Conservation (phyloP, 441 rosid species). For the Monsonia emarginata region DNA sequence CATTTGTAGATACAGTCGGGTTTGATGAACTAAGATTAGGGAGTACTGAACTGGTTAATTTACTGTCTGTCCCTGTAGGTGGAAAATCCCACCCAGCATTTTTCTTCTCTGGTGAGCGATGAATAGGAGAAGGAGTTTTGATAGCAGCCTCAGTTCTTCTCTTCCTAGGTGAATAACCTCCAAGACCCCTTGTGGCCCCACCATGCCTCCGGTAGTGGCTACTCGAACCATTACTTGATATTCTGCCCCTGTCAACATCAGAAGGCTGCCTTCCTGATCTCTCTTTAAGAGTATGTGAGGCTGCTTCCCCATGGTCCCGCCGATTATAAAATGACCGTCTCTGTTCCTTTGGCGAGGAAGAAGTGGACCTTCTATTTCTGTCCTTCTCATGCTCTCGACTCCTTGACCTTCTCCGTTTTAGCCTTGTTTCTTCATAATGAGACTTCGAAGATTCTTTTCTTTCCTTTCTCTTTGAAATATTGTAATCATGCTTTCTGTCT, state of each 20-base stretch:
- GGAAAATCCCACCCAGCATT: conserved; percentile 70
- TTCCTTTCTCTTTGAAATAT: conserved; percentile 28
- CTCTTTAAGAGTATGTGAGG: conserved; percentile 32
- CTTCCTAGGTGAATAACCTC: conserved; percentile 89
- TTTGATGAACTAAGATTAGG: conserved; percentile 34
- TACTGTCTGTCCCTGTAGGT: conserved; percentile 30
- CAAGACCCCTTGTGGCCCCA: conserved; percentile 59
- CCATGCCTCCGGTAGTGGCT: conserved; percentile 42
- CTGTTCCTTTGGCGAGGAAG: conserved; percentile 40
- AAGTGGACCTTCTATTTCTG: conserved; percentile 40
- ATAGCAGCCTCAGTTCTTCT: conserved; percentile 51
- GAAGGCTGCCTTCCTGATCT: conserved; percentile 41
- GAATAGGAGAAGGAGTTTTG: conserved; percentile 64
- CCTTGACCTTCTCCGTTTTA: conserved; percentile 57
- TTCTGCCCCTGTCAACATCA: conserved; percentile 33
- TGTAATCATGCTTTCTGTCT: conserved; percentile 31
- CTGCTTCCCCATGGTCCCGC: conserved; percentile 34
- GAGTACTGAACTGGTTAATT: conserved; percentile 27
- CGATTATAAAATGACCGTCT: conserved; percentile 34
- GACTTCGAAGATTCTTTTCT: conserved; percentile 42
- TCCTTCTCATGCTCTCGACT: conserved; percentile 48
- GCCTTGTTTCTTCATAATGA: conserved; percentile 31
- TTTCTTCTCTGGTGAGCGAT: conserved; percentile 63
- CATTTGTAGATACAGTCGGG: conserved; percentile 29
- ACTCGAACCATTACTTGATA: conserved; percentile 36